phyloP scores from a whole-genome alignment of 1,284 basidiomycete species.

The Cystobasidium slooffiae region DNA sequence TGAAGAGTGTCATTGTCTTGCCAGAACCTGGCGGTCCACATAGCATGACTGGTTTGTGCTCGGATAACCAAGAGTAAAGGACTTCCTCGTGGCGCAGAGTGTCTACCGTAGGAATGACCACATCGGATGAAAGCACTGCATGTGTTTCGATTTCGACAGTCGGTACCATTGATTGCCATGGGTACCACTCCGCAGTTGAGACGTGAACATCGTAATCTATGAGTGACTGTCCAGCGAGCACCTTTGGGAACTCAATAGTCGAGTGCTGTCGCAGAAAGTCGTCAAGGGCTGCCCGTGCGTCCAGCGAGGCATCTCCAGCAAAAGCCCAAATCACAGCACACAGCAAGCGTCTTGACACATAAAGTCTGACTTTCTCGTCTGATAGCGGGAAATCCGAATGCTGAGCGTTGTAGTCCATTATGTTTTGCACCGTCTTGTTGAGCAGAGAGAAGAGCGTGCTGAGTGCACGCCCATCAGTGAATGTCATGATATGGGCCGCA shows the following conservation, averaged over 20 bases:
- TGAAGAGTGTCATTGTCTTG: slow-evolving; percentile 99
- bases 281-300: slow-evolving; percentile 86
- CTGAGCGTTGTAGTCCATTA: slow-evolving; percentile 92
- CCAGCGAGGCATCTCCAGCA: slow-evolving; percentile 90
- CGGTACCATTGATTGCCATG: slow-evolving; percentile 91
- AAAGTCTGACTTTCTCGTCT: slow-evolving; percentile 82
- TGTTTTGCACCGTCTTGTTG: slow-evolving; percentile 92
- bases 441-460: slow-evolving; percentile 95
- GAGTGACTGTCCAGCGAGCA: slow-evolving; percentile 75
- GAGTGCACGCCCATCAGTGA: slow-evolving; percentile 86
- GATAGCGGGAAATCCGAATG: slow-evolving; percentile 93
- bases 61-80: slow-evolving; percentile 96
- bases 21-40: slow-evolving; percentile 99
- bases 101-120: slow-evolving; percentile 98
- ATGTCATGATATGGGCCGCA: slow-evolving; percentile 98
- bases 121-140: slow-evolving; percentile 90
- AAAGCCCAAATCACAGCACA: slow-evolving; percentile 97
- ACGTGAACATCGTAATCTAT: slow-evolving; percentile 97
- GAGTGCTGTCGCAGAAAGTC: slow-evolving; percentile 83
- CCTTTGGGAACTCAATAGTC: slow-evolving; percentile 83
- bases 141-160: slow-evolving; percentile 96
- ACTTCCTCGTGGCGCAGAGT: slow-evolving; percentile 99
- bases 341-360: slow-evolving; percentile 86
- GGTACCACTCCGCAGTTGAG: slow-evolving; percentile 79
- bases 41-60: slow-evolving; percentile 97